Evolutionary conservation across 2,329 filamentous ascomycete genomes (phyloP), one percentile per base, ranked within the genome.

Genomic region (Penicillium italicum): DNA sequence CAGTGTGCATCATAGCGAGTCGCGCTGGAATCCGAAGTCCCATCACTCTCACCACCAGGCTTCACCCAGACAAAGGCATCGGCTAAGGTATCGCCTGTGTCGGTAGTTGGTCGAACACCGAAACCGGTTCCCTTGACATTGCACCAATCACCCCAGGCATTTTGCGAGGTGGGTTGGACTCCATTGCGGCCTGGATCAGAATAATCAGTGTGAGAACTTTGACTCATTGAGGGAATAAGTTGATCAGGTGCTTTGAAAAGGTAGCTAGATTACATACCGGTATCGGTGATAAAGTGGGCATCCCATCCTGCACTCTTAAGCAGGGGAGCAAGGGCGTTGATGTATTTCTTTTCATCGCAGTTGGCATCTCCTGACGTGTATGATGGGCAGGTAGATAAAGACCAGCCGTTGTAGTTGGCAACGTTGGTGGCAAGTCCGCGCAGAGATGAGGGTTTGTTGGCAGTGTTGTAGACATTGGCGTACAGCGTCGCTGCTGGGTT

Each of bases 1-100:
- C 84, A 86, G 71, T 81, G 74, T 47, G 71, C 71, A 66, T 85
- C 82, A 67, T 82, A 85, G 49, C 80, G 79, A 20, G 72, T 60
- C 10, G 83, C 77, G 33, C 64, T 72, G 37, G 73, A 76, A 64
- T 83, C 72, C 34, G 76, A 80, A 36, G 79, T 81, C 53, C 79
- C 79, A 55, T 82, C 79, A 53, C 74, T 76, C 69, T 82, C 80
- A 51, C 79, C 79, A 60, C 86, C 86, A 5, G 86, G 86, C 79
- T 88, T 89, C 63, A 88, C 76, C 86, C 86, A 88, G 55, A 88
- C 85, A 61, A 88, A 85, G 38, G 85, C 84, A 69, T 89, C 86
- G 33, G 81, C 76, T 18, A 85, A 74, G 1, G 72, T 67, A 59
- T 84, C 79, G 14, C 82, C 83, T 9, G 85, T 88, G 66, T 82